A percentile compares a stretch with the other conserved stretches of the same genome.
Evolutionary conservation across 352 stramenopile genomes (phyloP).

Genomic region (Phytophthora foliorum): DNA sequence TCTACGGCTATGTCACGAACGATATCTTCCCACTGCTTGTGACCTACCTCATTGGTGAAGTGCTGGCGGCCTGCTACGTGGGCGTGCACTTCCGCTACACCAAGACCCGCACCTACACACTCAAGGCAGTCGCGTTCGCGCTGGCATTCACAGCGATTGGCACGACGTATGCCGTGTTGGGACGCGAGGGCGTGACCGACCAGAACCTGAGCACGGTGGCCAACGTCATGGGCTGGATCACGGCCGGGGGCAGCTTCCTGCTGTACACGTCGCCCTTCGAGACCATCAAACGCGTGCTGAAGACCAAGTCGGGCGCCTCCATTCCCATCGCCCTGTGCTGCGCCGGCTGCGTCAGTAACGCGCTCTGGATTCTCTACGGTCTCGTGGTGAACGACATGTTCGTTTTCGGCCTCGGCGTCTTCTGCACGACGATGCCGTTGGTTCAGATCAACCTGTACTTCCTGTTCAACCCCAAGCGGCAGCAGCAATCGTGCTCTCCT

Average conservation of each 20-base stretch:
- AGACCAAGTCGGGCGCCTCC: constrained; percentile 40
- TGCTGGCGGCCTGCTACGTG: constrained; percentile 33
- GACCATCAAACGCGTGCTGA: constrained; percentile 36
- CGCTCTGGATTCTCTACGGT: constrained; percentile 47
- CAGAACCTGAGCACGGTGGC: constrained; percentile 29
- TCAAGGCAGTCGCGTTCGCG: constrained; percentile 31
- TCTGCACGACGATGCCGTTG: constrained; percentile 42
- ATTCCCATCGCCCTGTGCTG: constrained; percentile 47
- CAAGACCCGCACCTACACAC: constrained; percentile 20
- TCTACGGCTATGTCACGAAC: constrained; percentile 50
- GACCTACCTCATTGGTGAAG: constrained; percentile 45
- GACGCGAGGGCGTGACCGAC: constrained; percentile 33
- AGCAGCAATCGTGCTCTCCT: constrained; percentile 8
- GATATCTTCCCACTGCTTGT: constrained; percentile 50
- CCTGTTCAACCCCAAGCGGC: constrained; percentile 39
- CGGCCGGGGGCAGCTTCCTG: constrained; percentile 35
- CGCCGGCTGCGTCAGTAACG: constrained; percentile 40
- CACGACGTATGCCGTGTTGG: constrained; percentile 42
- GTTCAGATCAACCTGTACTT: constrained; percentile 54
- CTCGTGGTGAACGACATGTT: constrained; percentile 47
- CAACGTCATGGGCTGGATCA: constrained; percentile 41
- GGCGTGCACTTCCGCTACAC: constrained; percentile 33
- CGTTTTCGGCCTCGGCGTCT: constrained; percentile 43
- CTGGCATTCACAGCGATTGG: constrained; percentile 29
- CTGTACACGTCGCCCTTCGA: constrained; percentile 43